Evolutionary conservation across 106 monocot genomes (phyloP).

Genomic region (Xerophyta viscosa): DNA sequence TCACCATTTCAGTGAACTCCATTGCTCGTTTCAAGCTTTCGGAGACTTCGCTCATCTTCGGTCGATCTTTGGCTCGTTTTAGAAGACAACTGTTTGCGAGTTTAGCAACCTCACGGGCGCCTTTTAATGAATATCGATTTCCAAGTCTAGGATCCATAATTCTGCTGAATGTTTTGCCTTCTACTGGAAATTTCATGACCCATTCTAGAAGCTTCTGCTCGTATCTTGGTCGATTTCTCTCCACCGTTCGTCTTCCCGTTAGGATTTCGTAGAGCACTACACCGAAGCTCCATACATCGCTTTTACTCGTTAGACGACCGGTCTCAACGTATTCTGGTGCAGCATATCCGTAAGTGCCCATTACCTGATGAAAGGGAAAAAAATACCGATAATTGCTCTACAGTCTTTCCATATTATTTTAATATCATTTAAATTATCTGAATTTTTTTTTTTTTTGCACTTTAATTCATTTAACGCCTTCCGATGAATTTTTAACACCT

Average conservation of each 20-base stretch:
- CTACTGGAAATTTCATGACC: constrained; percentile 34
- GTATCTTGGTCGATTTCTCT: constrained; percentile 24
- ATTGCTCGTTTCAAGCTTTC: constrained; percentile 27
- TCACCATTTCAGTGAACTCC: constrained; percentile 8
- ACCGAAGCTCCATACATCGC: constrained; percentile 53
- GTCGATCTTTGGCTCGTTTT: constrained; percentile 31
- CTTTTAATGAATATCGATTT: constrained; percentile 21
- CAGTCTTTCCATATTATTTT: not conserved
- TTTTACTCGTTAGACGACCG: constrained; percentile 43
- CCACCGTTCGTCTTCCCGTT: constrained; percentile 40
- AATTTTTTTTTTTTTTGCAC: too few relatives aligned
- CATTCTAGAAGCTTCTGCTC: constrained; percentile 54
- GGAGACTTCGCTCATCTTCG: constrained; percentile 43
- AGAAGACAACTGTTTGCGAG: constrained; percentile 39
- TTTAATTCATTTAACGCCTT: too few relatives aligned
- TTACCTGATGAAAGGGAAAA: constrained; percentile 12
- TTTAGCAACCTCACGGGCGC: constrained; percentile 22
- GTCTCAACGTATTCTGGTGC: constrained; percentile 53
- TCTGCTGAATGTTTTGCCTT: constrained; percentile 22
- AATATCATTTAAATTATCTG: not conserved
- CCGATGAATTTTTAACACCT: too few relatives aligned
- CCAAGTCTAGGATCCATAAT: constrained; percentile 45
- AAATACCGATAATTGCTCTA: not conserved
- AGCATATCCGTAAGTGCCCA: constrained; percentile 45
- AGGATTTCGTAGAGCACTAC: constrained; percentile 54